A percentile compares a stretch with the other conserved stretches of the same genome.
Evolutionary conservation across 2,329 filamentous ascomycete genomes (phyloP).

Genomic region (Diaporthe velutina): DNA sequence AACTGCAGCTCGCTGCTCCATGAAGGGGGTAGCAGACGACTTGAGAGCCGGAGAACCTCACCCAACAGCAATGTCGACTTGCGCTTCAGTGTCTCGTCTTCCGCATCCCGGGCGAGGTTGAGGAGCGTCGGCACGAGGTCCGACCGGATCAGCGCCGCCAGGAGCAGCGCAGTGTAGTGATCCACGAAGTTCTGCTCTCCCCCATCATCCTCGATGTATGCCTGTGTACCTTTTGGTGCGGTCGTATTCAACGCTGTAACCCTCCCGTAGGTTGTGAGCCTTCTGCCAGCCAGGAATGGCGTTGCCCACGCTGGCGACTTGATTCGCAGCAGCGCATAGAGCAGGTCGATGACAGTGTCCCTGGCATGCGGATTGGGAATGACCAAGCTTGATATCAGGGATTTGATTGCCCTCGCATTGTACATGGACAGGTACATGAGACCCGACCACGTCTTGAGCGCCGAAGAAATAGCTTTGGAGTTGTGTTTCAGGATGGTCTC

Average conservation of each 20-base stretch:
- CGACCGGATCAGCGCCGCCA: conserved; percentile 87
- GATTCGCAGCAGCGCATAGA: conserved; percentile 86
- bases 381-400: conserved; percentile 76
- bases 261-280: conserved; percentile 95
- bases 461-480: conserved; percentile 89
- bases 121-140: conserved; percentile 76
- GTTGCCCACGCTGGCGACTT: conserved; percentile 96
- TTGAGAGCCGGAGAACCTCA: conserved; percentile 90
- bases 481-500: conserved; percentile 82
- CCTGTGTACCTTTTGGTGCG: conserved; percentile 60
- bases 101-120: conserved; percentile 75
- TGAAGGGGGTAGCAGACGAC: conserved; percentile 82
- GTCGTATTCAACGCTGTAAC: conserved; percentile 85
- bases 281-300: conserved; percentile 91
- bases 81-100: conserved; percentile 79
- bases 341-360: conserved; percentile 87
- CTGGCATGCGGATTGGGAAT: conserved; percentile 68
- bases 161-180: conserved; percentile 90
- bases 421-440: conserved; percentile 90
- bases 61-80: conserved; percentile 93
- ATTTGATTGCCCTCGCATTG: conserved; percentile 85
- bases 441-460: conserved; percentile 94
- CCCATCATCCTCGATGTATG: conserved; percentile 73
- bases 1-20: conserved; percentile 90
- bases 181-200: conserved; percentile 88